Evolutionary conservation across 129 eudicot genomes (phyloP).

Genomic region (Chrysanthemum seticuspe): DNA sequence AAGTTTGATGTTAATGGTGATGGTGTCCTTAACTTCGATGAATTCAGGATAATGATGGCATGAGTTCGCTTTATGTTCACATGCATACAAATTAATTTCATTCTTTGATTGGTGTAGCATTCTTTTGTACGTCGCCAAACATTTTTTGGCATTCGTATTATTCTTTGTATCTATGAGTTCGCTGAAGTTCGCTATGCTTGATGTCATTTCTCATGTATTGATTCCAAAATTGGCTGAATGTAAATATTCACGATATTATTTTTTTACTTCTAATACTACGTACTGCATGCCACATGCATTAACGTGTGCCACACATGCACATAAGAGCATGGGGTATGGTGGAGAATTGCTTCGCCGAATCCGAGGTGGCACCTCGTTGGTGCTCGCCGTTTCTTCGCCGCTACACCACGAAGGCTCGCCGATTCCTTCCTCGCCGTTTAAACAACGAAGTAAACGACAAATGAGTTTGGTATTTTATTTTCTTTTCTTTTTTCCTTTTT

Average conservation of each 20-base stretch:
- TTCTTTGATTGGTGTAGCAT: neutral
- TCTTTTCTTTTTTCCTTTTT: too few relatives aligned
- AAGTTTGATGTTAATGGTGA: constrained; percentile 60
- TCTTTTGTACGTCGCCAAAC: neutral
- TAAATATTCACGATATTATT: neutral
- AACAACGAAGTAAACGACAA: too few relatives aligned
- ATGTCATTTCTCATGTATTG: neutral
- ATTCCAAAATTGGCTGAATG: neutral
- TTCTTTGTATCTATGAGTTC: neutral
- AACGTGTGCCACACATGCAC: too few relatives aligned
- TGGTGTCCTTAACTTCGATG: constrained; percentile 66
- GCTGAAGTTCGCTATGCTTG: neutral
- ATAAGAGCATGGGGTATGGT: too few relatives aligned
- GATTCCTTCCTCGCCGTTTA: too few relatives aligned
- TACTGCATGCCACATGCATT: too few relatives aligned
- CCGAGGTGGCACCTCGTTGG: too few relatives aligned
- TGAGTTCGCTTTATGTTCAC: neutral
- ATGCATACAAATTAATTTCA: neutral
- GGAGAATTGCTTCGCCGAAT: too few relatives aligned
- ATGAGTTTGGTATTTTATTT: too few relatives aligned
- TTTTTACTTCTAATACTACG: too few relatives aligned
- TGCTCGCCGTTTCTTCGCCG: too few relatives aligned
- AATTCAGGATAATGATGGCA: constrained; percentile 61
- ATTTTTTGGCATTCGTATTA: neutral
- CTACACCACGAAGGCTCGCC: too few relatives aligned